phyloP scores from a whole-genome alignment of 192 early-diverging fungal species.

The Cladochytrium replicatum region DNA sequence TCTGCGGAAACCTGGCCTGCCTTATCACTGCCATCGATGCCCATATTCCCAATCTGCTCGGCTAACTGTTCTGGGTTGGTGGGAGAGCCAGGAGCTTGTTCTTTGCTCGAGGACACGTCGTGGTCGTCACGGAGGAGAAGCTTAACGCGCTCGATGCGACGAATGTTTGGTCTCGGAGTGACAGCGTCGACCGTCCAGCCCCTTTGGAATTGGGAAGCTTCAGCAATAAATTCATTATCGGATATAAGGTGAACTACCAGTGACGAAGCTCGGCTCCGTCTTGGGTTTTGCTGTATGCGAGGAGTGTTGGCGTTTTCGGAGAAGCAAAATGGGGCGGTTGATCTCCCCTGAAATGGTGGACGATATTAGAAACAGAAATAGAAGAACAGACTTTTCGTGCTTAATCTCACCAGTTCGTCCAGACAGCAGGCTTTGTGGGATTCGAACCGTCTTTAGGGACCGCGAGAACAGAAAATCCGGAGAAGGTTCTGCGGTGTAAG shows the following conservation, averaged over 20 bases:
- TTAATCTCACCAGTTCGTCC: neutral
- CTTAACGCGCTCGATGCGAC: neutral
- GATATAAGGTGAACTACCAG: conserved; percentile 1
- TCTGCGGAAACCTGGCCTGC: too few species aligned
- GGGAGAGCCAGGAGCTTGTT: too few species aligned
- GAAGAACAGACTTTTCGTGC: too few species aligned
- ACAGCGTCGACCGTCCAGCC: neutral
- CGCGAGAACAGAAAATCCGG: conserved; percentile 1
- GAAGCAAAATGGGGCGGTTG: conserved; percentile 1
- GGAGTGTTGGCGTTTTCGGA: conserved; percentile 1
- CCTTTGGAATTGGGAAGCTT: neutral
- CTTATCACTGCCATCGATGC: too few species aligned
- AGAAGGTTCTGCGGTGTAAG: conserved; percentile 1
- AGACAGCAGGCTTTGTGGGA: neutral
- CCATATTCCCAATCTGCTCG: too few species aligned
- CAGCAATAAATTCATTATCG: neutral
- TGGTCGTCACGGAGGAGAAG: neutral
- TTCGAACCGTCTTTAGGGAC: conserved; percentile 2
- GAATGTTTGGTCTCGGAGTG: neutral
- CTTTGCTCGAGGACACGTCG: too few species aligned
- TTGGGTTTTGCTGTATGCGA: neutral
- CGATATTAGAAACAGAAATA: too few species aligned
- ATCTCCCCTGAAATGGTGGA: neutral
- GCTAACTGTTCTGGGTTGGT: too few species aligned
- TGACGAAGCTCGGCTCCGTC: neutral